A percentile compares a stretch with the other conserved stretches of the same genome.
phyloP scores from a whole-genome alignment of 495 filamentous ascomycete species.

The Lasiosphaeria miniovina region DNA sequence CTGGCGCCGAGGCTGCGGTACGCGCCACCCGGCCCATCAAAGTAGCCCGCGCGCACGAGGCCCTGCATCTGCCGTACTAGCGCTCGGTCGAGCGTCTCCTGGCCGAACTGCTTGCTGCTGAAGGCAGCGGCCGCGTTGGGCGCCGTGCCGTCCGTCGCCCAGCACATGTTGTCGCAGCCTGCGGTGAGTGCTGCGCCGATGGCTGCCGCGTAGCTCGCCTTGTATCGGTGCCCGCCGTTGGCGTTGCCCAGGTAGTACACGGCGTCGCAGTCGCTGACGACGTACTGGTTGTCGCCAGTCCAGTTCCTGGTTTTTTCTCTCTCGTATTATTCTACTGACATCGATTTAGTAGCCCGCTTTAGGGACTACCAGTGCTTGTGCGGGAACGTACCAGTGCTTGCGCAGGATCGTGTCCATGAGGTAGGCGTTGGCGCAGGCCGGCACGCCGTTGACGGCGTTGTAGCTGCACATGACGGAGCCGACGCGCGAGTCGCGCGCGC shows the following conservation, averaged over 20 bases:
- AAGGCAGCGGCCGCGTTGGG: constrained; percentile 26
- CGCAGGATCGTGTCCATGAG: constrained; percentile 42
- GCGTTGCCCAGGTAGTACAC: constrained; percentile 24
- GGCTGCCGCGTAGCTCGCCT: constrained; percentile 27
- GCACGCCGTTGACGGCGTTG: constrained; percentile 46
- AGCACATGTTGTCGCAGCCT: constrained; percentile 26
- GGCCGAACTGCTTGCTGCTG: constrained; percentile 14
- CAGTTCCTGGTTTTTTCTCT: constrained; percentile 23
- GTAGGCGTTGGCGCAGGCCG: constrained; percentile 42
- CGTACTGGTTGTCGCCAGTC: constrained; percentile 40
- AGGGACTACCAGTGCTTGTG: constrained; percentile 36
- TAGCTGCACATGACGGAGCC: constrained; percentile 51
- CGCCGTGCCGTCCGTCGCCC: constrained; percentile 25
- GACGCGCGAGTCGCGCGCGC: constrained; percentile 42
- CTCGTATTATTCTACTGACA: too few relatives aligned
- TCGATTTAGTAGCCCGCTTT: too few relatives aligned
- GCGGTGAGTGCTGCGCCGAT: constrained; percentile 22
- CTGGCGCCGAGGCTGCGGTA: constrained; percentile 18
- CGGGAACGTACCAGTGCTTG: constrained; percentile 32
- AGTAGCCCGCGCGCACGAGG: constrained; percentile 43
- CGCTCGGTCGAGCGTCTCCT: constrained; percentile 21
- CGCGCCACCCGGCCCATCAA: constrained; percentile 17
- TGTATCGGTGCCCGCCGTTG: constrained; percentile 24
- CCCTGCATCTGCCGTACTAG: constrained; percentile 37
- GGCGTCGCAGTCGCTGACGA: constrained; percentile 47